Base-by-base conservation (phyloP, 352 stramenopile species). In the Heterotrichella gracilis region DNA sequence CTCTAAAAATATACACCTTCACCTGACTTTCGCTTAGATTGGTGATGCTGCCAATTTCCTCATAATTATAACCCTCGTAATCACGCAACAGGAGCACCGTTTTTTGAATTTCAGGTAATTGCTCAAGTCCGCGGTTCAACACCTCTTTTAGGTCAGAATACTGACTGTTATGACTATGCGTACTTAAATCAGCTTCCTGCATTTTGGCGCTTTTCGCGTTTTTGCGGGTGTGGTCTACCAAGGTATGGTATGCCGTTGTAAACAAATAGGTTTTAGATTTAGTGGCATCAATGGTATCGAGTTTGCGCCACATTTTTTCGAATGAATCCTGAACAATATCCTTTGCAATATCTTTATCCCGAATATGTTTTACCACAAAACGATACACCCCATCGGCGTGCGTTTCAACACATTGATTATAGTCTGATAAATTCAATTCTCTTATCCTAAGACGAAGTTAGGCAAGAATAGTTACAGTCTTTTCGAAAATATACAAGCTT, bases 41-140 rank as follows among this genome's bases (percentile, higher is more conserved):
- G 32, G 32, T 53, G 32, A 53, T 53, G 9, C 32, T 53, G 32
- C 32, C 32, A 53, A 53, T 53, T 53, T 53, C 32, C n/a, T 53
- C 32, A 53, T 53, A 53, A 53, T 53, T n/a, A n/a, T 53, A 53
- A 53, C 32, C 32, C 32, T 53, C 32, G n/a, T 53, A 53, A 53
- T 53, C 32, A n/a, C 32, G 32, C 32, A 53, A n/a, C 32, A 53
- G n/a, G 9, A 53, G n/a, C 32, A 53, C 32, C n/a, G 32, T 53
- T 53, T 53, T 53, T n/a, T 53, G 32, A n/a, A 53, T 53, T n/a
- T 53, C 32, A 53, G 32, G 32, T n/a, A 53, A n/a, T n/a, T 17
- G n/a, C n/a, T 53, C 32, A 9, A 53, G 32, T 53, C 32, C 32
- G 9, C n/a, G 32, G 32, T 53, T 53, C 32, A 53, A n/a, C 9